Evolutionary conservation across 208 protist genomes (phyloP).

Genomic region (Hexamita inflata): DNA sequence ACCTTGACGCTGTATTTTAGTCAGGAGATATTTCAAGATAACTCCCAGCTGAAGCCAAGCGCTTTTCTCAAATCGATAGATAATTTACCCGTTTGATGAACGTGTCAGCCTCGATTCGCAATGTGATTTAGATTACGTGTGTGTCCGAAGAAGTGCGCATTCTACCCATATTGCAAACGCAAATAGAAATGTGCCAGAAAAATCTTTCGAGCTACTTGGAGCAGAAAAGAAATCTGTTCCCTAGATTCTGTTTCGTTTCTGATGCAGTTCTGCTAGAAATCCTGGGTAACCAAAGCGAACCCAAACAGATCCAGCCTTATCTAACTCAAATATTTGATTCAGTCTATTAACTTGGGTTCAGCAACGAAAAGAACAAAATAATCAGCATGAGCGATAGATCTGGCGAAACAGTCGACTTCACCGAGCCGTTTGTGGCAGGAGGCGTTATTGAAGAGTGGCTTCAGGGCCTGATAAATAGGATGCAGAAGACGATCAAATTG

Average conservation of each 20-base stretch:
- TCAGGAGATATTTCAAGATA: constrained; percentile 83
- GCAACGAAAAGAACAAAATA: constrained; percentile 49
- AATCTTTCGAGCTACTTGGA: constrained; percentile 80
- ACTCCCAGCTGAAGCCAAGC: constrained; percentile 72
- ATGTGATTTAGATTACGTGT: constrained; percentile 56
- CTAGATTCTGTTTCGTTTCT: constrained; percentile 88
- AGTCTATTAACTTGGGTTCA: constrained; percentile 62
- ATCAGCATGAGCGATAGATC: constrained; percentile 45
- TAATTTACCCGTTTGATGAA: constrained; percentile 66
- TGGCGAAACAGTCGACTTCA: constrained; percentile 64
- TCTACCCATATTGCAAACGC: constrained; percentile 70
- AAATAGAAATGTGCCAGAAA: constrained; percentile 84
- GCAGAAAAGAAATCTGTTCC: constrained; percentile 75
- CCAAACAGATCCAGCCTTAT: constrained; percentile 68
- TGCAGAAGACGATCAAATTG: constrained; percentile 63
- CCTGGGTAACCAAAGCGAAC: constrained; percentile 78
- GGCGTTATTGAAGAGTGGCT: constrained; percentile 79
- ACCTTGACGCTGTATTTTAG: constrained; percentile 74
- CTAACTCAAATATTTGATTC: constrained; percentile 61
- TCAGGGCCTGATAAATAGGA: constrained; percentile 63
- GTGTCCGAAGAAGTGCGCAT: constrained; percentile 64
- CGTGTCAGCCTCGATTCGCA: constrained; percentile 49
- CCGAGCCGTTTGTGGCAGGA: constrained; percentile 62
- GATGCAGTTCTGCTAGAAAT: constrained; percentile 91
- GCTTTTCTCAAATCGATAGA: constrained; percentile 76